These are phyloP conservation scores for Dendrobium officinale DNA, from an alignment of 106 monocot species.

Conservation along the genomic window DNA sequence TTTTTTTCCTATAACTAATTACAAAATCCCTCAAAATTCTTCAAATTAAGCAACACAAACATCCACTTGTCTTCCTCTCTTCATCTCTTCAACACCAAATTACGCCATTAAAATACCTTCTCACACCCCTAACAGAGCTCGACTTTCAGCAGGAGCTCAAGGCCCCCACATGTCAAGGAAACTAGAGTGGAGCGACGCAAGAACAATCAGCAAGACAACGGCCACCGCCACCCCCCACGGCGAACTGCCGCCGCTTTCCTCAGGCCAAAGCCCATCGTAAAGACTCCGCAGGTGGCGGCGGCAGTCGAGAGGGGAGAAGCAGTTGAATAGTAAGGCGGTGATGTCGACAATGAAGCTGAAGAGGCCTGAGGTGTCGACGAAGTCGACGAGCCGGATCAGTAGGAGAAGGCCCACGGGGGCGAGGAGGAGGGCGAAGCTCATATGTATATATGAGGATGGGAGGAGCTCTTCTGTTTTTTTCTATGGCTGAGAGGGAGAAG, in stretches of 20 bases:
- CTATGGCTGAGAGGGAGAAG: conserved; percentile 20
- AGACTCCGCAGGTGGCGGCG: conserved; percentile 2
- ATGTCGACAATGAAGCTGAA: background rate
- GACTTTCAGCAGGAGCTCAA: conserved; percentile 6
- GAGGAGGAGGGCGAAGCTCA: conserved; percentile 46
- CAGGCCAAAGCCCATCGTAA: background rate
- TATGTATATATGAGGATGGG: conserved; percentile 22
- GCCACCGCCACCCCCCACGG: conserved; percentile 69
- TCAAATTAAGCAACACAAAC: too few species aligned
- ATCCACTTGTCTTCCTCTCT: too few species aligned
- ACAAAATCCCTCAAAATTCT: too few species aligned
- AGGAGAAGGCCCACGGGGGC: conserved; percentile 49
- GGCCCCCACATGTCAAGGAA: conserved; percentile 63
- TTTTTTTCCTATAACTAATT: too few species aligned
- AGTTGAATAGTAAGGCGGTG: conserved; percentile 6
- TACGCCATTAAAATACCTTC: too few species aligned
- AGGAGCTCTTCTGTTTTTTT: too few species aligned
- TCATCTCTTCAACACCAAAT: too few species aligned
- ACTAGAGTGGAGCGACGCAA: conserved; percentile 51
- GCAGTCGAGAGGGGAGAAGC: conserved; percentile 2
- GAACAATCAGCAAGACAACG: conserved; percentile 47
- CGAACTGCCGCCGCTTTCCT: conserved; percentile 26
- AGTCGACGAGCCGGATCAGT: conserved; percentile 35
- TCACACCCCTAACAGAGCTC: too few species aligned
- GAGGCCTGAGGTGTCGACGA: conserved; percentile 15